Percentiles rank a stretch among this genome's conserved stretches.
Conservation (phyloP, 2,329 filamentous ascomycete genomes). For the Phyllosticta ampelicida region DNA sequence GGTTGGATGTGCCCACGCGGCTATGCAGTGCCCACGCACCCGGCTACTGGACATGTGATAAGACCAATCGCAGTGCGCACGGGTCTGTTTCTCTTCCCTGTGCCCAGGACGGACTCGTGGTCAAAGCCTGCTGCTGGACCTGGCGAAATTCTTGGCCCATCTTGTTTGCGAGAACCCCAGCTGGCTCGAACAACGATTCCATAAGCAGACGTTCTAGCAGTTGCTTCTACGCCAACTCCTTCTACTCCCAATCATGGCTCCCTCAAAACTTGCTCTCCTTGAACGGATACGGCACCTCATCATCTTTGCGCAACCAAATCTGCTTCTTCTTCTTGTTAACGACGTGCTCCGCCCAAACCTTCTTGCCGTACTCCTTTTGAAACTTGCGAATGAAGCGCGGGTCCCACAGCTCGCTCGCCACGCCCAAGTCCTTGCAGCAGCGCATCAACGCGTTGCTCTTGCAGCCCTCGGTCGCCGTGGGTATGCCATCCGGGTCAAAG, state of each 20-base stretch:
- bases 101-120: too few species aligned
- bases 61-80: too few species aligned
- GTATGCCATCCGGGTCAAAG: slow-evolving; percentile 80
- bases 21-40: too few species aligned
- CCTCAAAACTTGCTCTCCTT: slow-evolving; percentile 26
- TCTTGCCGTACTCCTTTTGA: slow-evolving; percentile 60
- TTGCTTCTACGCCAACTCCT: too few species aligned
- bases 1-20: too few species aligned
- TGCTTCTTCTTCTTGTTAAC: slow-evolving; percentile 80
- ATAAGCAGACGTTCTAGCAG: too few species aligned
- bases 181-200: too few species aligned
- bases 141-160: too few species aligned
- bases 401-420: slow-evolving; percentile 95
- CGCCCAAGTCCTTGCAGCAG: slow-evolving; percentile 94
- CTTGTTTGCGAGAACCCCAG: too few species aligned
- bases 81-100: too few species aligned
- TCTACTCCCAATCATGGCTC: neutral
- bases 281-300: slow-evolving; percentile 56
- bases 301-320: slow-evolving; percentile 77
- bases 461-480: slow-evolving; percentile 90
- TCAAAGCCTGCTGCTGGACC: too few species aligned
- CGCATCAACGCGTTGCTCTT: slow-evolving; percentile 97
- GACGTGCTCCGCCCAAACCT: slow-evolving; percentile 83
- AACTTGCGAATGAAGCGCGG: slow-evolving; percentile 80
- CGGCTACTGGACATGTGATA: too few species aligned